Evolutionary conservation across 2,329 filamentous ascomycete species (phyloP).

Genomic region (Pseudogymnoascus sp.): DNA sequence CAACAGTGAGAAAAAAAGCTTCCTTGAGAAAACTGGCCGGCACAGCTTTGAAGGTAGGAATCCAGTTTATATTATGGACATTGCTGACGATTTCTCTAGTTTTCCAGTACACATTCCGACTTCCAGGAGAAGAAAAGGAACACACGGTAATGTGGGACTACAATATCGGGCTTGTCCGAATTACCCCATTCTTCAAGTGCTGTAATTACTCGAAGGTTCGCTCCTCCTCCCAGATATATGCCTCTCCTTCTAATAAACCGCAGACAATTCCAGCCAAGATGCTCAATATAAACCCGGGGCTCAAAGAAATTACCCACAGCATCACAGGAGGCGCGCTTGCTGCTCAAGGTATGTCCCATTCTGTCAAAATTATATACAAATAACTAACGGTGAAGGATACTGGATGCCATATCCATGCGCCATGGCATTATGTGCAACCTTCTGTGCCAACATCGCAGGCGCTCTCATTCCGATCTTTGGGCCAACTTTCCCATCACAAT

Average conservation of each 20-base stretch:
- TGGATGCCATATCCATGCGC: constrained; percentile 93
- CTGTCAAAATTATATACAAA: not conserved
- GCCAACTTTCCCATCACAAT: constrained; percentile 66
- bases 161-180: constrained; percentile 85
- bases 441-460: constrained; percentile 77
- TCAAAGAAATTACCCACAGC: constrained; percentile 85
- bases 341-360: constrained; percentile 63
- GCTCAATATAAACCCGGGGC: constrained; percentile 66
- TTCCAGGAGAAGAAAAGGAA: constrained; percentile 57
- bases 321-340: constrained; percentile 88
- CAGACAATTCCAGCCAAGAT: constrained; percentile 87
- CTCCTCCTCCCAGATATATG: constrained; percentile 6
- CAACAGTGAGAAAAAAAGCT: constrained; percentile 87
- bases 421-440: constrained; percentile 78
- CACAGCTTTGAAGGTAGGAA: constrained; percentile 78
- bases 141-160: constrained; percentile 96
- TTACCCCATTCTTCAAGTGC: constrained; percentile 92
- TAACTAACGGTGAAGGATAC: constrained; percentile 57
- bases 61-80: constrained; percentile 9
- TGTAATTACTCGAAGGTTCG: constrained; percentile 78
- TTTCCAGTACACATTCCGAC: constrained; percentile 74
- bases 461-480: constrained; percentile 90
- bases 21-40: constrained; percentile 76
- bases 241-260: constrained; percentile 12
- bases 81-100: constrained; percentile 44